Evolutionary conservation across 1,284 basidiomycete genomes (phyloP).

Genomic region (Microbotryomycetes sp.): DNA sequence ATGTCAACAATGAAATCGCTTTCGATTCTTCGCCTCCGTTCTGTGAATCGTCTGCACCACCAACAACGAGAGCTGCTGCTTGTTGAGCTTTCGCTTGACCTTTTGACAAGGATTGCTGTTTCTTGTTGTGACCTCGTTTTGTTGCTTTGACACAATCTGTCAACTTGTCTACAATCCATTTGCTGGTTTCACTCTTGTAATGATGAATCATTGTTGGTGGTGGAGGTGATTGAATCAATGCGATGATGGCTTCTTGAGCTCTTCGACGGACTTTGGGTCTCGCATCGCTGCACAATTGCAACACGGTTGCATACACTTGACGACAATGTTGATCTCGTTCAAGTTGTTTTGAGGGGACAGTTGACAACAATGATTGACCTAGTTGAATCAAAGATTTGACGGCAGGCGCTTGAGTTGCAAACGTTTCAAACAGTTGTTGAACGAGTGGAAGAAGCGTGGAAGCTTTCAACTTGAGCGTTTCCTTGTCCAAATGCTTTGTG

Average conservation of each 20-base stretch:
- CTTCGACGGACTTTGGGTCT: constrained; percentile 90
- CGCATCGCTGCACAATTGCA: constrained; percentile 77
- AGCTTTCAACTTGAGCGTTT: constrained; percentile 45
- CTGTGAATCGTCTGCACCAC: constrained; percentile 17
- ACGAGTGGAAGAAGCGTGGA: constrained; percentile 43
- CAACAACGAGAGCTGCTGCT: constrained; percentile 50
- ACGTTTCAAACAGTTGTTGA: constrained; percentile 43
- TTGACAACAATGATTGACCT: constrained; percentile 59
- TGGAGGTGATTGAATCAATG: constrained; percentile 67
- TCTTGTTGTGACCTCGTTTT: constrained; percentile 58
- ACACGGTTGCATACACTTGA: constrained; percentile 67
- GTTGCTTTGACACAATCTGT: constrained; percentile 59
- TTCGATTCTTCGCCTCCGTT: constrained; percentile 56
- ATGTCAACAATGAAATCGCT: constrained; percentile 72
- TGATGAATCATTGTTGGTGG: constrained; percentile 72
- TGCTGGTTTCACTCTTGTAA: constrained; percentile 68
- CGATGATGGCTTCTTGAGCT: constrained; percentile 76
- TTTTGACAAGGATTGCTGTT: constrained; percentile 41
- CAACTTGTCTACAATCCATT: constrained; percentile 68
- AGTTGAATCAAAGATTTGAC: constrained; percentile 66
- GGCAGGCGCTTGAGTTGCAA: constrained; percentile 47
- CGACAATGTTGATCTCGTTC: constrained; percentile 59
- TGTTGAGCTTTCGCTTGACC: constrained; percentile 29
- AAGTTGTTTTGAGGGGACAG: constrained; percentile 64
- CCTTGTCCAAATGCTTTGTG: constrained; percentile 59